Base-by-base conservation (phyloP, 2,329 filamentous ascomycete species). In the Aspergillus arachidicola region DNA sequence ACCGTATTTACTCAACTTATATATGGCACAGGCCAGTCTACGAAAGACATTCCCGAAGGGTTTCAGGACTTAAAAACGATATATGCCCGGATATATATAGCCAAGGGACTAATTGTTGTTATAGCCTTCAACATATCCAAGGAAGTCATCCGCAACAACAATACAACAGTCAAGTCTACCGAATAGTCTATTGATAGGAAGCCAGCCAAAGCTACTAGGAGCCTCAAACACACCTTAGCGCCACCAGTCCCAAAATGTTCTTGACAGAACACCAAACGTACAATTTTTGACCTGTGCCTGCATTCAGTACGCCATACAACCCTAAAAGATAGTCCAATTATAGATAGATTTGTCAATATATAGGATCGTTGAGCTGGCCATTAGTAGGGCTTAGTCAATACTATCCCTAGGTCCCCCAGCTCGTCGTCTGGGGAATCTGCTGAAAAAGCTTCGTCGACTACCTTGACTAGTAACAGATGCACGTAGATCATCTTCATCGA, bases 391-490 rank as follows among this genome's bases (percentile, higher is more conserved):
- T 68, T 61, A 77, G 66, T 88, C 86, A 59, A 89, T 79, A 68
- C 86, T 88, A 70, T 82, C 78, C 61, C 83, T 76, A 19, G 81
- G 78, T 10, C 72, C 73, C 66, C 81, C 76, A 28, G 69, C 69
- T 56, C 79, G 79, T 43, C 67, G 66, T 58, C 78, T 76, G 38
- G 80, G 76, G 60, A 83, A 76, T 57, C 78, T 71, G 21, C 77
- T 74, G 68, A 77, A 76, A 6, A 76, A 66, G 66, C 72, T 75
- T 53, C 62, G 71, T 51, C 68, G 75, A 68, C 68, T 79, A 58
- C 60, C 69, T 57, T 69, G 75, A 48, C 74, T 76, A 7, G 71
- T 70, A 43, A 76, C 63, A 36, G 75, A 78, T 12, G 75, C 71
- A 10, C 74, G 72, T 11, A 78, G 67, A 59, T 77, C 71, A 45